Evolutionary conservation across 768 basidiomycete genomes (phyloP).

Genomic region (Boletus eberwhitei): DNA sequence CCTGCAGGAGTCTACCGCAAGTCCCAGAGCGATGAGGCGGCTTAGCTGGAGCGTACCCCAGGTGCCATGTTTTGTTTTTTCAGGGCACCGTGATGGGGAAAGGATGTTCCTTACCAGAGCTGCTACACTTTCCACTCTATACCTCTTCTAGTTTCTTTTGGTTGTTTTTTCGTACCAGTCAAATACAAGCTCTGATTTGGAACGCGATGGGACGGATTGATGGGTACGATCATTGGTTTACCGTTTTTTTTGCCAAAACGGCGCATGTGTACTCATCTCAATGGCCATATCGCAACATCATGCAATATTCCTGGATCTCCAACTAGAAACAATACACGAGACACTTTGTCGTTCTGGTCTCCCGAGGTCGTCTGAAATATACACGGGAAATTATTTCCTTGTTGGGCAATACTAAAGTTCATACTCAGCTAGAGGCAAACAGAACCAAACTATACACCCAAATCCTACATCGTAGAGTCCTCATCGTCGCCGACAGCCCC

Average conservation of each 20-base stretch:
- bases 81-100: constrained; percentile 11
- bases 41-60: constrained; percentile 30
- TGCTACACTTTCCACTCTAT: constrained; percentile 18
- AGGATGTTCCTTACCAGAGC: constrained; percentile 34
- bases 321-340: no score
- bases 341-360: no score
- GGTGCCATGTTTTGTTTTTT: neutral
- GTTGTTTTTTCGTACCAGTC: neutral
- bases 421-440: constrained; percentile 19
- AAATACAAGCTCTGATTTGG: no score
- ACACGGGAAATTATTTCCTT: neutral
- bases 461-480: neutral
- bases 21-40: constrained; percentile 30
- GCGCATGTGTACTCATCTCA: no score
- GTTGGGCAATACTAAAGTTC: neutral
- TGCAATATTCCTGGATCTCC: no score
- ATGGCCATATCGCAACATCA: no score
- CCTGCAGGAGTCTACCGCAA: constrained; percentile 36
- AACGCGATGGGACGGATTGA: no score
- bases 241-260: no score
- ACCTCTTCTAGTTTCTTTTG: no score
- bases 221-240: no score
- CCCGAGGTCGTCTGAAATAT: no score
- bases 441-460: constrained; percentile 25
- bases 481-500: constrained; percentile 27